phyloP scores from a whole-genome alignment of 2,329 filamentous ascomycete species.

The Pseudovirgaria hyperparasitica region DNA sequence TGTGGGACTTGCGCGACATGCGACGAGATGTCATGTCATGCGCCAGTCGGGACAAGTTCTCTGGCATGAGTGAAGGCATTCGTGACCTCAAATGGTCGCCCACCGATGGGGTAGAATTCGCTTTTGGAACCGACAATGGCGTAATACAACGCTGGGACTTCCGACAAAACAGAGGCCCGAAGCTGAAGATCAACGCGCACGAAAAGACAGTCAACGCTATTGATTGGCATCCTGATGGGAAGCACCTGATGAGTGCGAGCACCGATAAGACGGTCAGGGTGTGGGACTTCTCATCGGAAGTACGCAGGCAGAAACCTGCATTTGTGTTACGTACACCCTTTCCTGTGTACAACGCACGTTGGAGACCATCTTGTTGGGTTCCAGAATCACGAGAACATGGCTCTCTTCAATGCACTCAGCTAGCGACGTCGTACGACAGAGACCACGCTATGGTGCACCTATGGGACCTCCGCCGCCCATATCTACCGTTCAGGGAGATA shows the following conservation, averaged over 20 bases:
- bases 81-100: slow-evolving; percentile 55
- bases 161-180: slow-evolving; percentile 41
- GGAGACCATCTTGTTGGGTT: slow-evolving; percentile 47
- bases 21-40: slow-evolving; percentile 38
- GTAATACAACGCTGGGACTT: slow-evolving; percentile 53
- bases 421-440: slow-evolving; percentile 50
- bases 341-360: slow-evolving; percentile 48
- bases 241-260: slow-evolving; percentile 50
- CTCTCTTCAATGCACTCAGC: slow-evolving; percentile 47
- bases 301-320: slow-evolving; percentile 44
- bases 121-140: slow-evolving; percentile 51
- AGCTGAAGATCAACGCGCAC: slow-evolving; percentile 49
- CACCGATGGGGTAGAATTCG: slow-evolving; percentile 48
- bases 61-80: slow-evolving; percentile 47
- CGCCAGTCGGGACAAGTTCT: slow-evolving; percentile 41
- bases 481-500: slow-evolving; percentile 50
- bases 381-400: slow-evolving; percentile 38
- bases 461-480: slow-evolving; percentile 51
- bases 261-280: slow-evolving; percentile 49
- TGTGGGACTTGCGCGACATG: slow-evolving; percentile 51
- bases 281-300: slow-evolving; percentile 48
- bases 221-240: slow-evolving; percentile 56
- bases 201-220: slow-evolving; percentile 47
- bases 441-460: slow-evolving; percentile 48
- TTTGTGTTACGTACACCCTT: slow-evolving; percentile 48